phyloP scores from a whole-genome alignment of 2,329 filamentous ascomycete genomes.

The Fusarium incarnatum region DNA sequence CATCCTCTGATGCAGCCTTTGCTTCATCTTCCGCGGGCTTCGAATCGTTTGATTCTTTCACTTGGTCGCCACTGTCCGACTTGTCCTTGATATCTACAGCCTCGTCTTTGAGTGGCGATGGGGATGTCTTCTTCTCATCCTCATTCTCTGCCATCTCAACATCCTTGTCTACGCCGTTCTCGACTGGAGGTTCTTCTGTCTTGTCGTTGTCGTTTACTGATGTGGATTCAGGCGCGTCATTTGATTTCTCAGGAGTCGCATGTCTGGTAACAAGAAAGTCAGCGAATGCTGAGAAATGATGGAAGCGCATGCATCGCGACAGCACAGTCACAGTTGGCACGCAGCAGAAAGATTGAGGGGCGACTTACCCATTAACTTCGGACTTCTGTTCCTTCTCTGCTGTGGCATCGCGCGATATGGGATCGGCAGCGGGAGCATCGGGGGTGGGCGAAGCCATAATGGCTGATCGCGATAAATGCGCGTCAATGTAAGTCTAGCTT shows the following conservation, averaged over 20 bases:
- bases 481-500: conserved; percentile 45
- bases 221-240: conserved; percentile 40
- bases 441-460: conserved; percentile 64
- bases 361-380: conserved; percentile 55
- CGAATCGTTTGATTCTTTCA: conserved; percentile 9
- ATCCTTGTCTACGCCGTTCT: conserved; percentile 45
- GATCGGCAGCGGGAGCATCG: conserved; percentile 56
- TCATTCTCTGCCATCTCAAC: conserved; percentile 39
- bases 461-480: conserved; percentile 58
- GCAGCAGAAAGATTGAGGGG: conserved; percentile 12
- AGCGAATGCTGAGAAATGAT: conserved; percentile 34
- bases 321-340: conserved; percentile 16
- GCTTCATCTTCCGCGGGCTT: conserved; percentile 12
- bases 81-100: conserved; percentile 26
- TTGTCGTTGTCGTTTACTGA: conserved; percentile 45
- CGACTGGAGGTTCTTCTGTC: conserved; percentile 33
- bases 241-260: conserved; percentile 42
- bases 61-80: conserved; percentile 23
- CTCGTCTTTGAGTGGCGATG: conserved; percentile 14
- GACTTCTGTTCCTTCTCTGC: conserved; percentile 49
- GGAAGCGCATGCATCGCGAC: conserved; percentile 13
- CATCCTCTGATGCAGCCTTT: conserved; percentile 14
- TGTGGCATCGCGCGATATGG: conserved; percentile 57
- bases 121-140: conserved; percentile 26
- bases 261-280: conserved; percentile 45